Evolutionary conservation across 139 green algal genomes (phyloP).

Genomic region (Chlamydomonas asymmetrica): DNA sequence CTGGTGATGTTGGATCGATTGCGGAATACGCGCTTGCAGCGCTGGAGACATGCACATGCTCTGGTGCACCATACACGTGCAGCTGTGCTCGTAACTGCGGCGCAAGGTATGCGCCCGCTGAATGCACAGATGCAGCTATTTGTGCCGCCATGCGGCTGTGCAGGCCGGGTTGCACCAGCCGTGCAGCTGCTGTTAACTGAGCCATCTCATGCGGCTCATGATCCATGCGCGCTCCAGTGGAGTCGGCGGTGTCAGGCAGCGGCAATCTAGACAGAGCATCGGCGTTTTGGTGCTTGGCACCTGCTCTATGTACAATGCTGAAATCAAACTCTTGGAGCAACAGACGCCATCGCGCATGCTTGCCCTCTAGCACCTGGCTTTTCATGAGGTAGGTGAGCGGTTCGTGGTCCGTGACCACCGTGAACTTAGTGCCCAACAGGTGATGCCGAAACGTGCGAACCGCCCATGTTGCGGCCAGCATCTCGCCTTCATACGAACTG

Average conservation of each 20-base stretch:
- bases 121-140: too few relatives aligned
- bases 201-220: too few relatives aligned
- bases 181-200: too few relatives aligned
- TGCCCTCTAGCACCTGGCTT: too few relatives aligned
- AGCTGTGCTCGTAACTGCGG: too few relatives aligned
- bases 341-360: conserved; percentile 35
- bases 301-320: conserved; percentile 15
- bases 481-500: conserved; percentile 6
- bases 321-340: conserved; percentile 29
- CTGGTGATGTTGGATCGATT: too few relatives aligned
- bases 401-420: conserved; percentile 31
- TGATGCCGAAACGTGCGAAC: conserved; percentile 21
- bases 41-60: too few relatives aligned
- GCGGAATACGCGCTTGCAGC: too few relatives aligned
- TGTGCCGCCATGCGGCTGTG: too few relatives aligned
- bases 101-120: too few relatives aligned
- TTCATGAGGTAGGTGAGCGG: conserved; percentile 28
- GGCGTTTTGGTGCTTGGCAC: conserved; percentile 22
- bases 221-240: conserved; percentile 2
- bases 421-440: conserved; percentile 29
- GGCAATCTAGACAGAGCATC: conserved; percentile 9
- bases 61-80: too few relatives aligned
- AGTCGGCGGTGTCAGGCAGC: neutral
- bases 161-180: too few relatives aligned
- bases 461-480: conserved; percentile 29